phyloP scores from a whole-genome alignment of 345 rosid species.

The Firmiana major region DNA sequence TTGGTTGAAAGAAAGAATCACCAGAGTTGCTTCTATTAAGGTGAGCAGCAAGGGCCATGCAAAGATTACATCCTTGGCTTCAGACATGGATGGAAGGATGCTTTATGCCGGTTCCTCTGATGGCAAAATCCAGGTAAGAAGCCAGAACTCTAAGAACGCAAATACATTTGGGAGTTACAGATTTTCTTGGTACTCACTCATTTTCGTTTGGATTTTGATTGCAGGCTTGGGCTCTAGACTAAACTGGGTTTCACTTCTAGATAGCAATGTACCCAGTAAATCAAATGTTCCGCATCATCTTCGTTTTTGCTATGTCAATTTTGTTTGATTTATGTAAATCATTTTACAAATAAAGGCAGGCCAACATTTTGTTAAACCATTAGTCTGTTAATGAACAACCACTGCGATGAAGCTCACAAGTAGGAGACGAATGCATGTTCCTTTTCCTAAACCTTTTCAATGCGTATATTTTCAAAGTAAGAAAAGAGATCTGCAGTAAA shows the following conservation, averaged over 20 bases:
- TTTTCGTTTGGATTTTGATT: slow-evolving; percentile 3
- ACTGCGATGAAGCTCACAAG: too few species aligned
- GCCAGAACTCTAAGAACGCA: too few species aligned
- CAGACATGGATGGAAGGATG: slow-evolving; percentile 46
- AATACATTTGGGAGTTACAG: neutral
- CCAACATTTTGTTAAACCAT: neutral
- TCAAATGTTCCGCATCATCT: neutral
- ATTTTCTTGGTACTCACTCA: neutral
- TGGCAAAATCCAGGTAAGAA: slow-evolving; percentile 54
- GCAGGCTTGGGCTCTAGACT: slow-evolving; percentile 54
- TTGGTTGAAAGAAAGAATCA: slow-evolving; percentile 46
- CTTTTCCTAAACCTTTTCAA: too few species aligned
- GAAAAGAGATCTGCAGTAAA: too few species aligned
- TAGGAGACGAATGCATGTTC: too few species aligned
- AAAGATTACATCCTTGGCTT: slow-evolving; percentile 36
- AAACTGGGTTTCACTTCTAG: neutral
- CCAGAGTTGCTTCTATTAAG: slow-evolving; percentile 36
- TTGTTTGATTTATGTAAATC: neutral
- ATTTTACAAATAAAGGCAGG: neutral
- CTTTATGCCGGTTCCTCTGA: slow-evolving; percentile 54
- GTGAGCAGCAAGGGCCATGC: slow-evolving; percentile 28
- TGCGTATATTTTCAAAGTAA: too few species aligned
- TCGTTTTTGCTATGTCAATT: neutral
- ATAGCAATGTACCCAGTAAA: neutral
- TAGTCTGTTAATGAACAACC: neutral